Evolutionary conservation across 192 early-diverging fungal species (phyloP).

Genomic region (Backusella mclennaniae): DNA sequence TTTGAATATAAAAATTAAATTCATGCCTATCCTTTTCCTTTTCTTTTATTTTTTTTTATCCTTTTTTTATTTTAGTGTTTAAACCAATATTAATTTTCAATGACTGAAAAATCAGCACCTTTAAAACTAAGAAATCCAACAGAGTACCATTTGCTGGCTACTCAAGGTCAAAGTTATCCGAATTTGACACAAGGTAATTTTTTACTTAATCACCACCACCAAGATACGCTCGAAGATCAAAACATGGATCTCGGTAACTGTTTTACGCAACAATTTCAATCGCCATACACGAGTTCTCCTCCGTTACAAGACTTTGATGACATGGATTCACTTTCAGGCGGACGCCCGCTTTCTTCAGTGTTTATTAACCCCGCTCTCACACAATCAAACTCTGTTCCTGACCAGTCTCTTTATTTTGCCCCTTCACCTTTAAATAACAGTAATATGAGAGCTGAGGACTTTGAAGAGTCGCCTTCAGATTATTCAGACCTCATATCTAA

Average conservation of each 20-base stretch:
- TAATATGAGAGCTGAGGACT: background rate
- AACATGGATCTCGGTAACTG: background rate
- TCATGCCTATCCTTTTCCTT: background rate
- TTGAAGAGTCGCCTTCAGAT: slow-evolving; percentile 12
- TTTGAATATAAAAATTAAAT: background rate
- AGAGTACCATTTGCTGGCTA: slow-evolving; percentile 23
- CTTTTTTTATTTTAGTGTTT: background rate
- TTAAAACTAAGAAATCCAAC: slow-evolving; percentile 30
- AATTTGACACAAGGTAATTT: background rate
- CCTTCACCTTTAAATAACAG: background rate
- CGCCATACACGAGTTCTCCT: background rate
- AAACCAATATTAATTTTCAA: background rate
- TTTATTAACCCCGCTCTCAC: background rate
- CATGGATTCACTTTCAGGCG: slow-evolving; percentile 1
- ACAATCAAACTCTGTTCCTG: background rate
- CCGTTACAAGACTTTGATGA: slow-evolving; percentile 24
- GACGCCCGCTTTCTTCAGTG: background rate
- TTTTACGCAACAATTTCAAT: background rate
- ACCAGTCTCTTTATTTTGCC: background rate
- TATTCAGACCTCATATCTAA: slow-evolving; percentile 3
- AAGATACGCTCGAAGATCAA: background rate
- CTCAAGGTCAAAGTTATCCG: background rate
- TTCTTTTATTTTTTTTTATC: background rate
- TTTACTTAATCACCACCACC: background rate
- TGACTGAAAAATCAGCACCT: background rate